Evolutionary conservation across 2,329 filamentous ascomycete genomes (phyloP).

Genomic region (Dothiorella sarmentorum): DNA sequence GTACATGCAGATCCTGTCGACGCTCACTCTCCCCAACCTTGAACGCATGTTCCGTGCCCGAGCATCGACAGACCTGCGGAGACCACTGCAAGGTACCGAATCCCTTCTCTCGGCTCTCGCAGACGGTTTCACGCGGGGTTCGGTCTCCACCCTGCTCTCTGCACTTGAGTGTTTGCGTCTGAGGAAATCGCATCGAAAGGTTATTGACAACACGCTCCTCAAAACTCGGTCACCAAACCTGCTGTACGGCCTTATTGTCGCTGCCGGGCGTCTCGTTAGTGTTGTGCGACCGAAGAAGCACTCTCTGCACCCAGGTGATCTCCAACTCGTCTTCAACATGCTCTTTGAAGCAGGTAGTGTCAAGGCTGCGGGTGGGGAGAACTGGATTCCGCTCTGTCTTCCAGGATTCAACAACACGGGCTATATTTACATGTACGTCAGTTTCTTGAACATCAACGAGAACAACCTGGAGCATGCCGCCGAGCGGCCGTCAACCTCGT

Average conservation of each 20-base stretch:
- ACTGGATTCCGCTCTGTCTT: constrained; percentile 94
- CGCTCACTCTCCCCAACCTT: constrained; percentile 82
- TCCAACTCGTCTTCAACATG: constrained; percentile 99
- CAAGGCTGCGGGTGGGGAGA: constrained; percentile 89
- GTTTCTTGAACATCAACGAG: constrained; percentile 70
- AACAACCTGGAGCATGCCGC: constrained; percentile 42
- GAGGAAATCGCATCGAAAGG: constrained; percentile 78
- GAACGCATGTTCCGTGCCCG: constrained; percentile 83
- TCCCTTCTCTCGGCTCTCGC: constrained; percentile 85
- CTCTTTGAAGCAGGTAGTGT: constrained; percentile 92
- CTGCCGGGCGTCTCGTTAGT: constrained; percentile 87
- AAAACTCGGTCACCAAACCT: constrained; percentile 74
- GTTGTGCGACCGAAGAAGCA: constrained; percentile 93
- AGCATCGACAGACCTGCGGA: constrained; percentile 88
- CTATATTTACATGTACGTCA: constrained; percentile 99
- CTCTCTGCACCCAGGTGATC: constrained; percentile 89
- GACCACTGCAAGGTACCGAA: constrained; percentile 88
- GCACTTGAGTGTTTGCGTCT: constrained; percentile 91
- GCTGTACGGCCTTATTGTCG: constrained; percentile 89
- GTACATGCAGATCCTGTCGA: constrained; percentile 98
- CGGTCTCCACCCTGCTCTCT: constrained; percentile 80
- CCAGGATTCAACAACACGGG: constrained; percentile 96
- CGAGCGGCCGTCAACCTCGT: constrained; percentile 37
- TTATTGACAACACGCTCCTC: constrained; percentile 83
- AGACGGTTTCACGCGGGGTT: constrained; percentile 91